phyloP scores from a whole-genome alignment of 164 flowering plant species.

The Akebia trifoliata region DNA sequence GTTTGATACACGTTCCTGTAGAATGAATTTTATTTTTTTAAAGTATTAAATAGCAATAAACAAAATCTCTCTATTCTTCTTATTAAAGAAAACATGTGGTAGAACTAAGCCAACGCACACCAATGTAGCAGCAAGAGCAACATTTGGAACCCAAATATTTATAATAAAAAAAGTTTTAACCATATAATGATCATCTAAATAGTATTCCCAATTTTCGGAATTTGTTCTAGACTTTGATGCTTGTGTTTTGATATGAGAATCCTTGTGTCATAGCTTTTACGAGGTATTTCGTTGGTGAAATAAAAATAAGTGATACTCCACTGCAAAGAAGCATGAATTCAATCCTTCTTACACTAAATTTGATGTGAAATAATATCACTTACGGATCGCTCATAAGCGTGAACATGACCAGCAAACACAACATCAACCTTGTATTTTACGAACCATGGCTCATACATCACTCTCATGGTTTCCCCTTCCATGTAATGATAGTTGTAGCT shows the following conservation, averaged over 20 bases:
- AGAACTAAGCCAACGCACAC: no score
- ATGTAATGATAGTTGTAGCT: slow-evolving; percentile 69
- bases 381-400: slow-evolving; percentile 87
- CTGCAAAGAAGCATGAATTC: neutral
- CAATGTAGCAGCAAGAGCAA: no score
- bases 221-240: no score
- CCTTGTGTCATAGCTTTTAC: neutral
- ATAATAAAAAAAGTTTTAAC: no score
- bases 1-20: slow-evolving; percentile 78
- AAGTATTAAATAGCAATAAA: neutral
- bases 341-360: no score
- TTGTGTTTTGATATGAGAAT: no score
- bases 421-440: slow-evolving; percentile 74
- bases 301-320: neutral
- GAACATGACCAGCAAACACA: slow-evolving; percentile 88
- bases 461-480: slow-evolving; percentile 91
- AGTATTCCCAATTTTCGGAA: no score
- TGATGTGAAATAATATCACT: slow-evolving; percentile 13
- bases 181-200: no score
- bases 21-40: neutral
- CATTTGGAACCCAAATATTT: no score
- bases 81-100: neutral
- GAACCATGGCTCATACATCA: slow-evolving; percentile 65
- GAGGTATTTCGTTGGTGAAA: neutral
- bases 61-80: neutral